Evolutionary conservation across 495 filamentous ascomycete genomes (phyloP), one percentile per base, ranked within the genome.

Genomic region (Penicillium canariense): DNA sequence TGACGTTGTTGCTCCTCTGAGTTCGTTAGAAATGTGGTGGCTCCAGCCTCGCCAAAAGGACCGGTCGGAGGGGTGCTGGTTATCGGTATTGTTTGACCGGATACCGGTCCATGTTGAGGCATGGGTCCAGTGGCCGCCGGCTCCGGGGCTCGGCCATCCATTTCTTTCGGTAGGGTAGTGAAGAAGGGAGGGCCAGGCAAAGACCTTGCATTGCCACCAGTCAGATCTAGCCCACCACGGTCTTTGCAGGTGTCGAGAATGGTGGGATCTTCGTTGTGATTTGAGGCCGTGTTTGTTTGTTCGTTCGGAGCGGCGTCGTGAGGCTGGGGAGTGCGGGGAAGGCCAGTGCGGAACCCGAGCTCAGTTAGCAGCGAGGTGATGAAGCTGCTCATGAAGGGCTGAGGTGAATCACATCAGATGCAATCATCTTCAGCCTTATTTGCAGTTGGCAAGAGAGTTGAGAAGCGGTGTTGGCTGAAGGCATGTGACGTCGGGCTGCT

Each of bases 361-460:
- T 88, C 87, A 63, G 89, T 86, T 55, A 92, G 69, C 60, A 91
- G 85, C 27, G 89, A 87, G 38, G 81, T 79, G 52, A 93, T 80
- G 52, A 89, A 78, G 67, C 80, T 83, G 74, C 79, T 84, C 89
- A 92, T 94, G 76, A 58, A 72, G 61, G 59, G 59, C 55, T 48
- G 26, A 30, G 50, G 32, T 7, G 28, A 30, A 50, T 56, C 42
- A 61, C 61, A 67, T 63, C 40, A 49, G 47, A 54, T 54, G 39
- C 52, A 54, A 46, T 52, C 34, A 56, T 18, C 38, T 40, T 42
- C 39, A 9, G 32, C 28, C 35, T 35, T 35, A 38, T 17, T 17
- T 5, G 26, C 30, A 52, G 49, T 34, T 30, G 23, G 30, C 17
- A 25, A 30, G 30, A 12, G 27, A 35, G n/a, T 31, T n/a, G 22